Base-by-base conservation (phyloP, 2,329 filamentous ascomycete species). In the Xylaria arbuscula region DNA sequence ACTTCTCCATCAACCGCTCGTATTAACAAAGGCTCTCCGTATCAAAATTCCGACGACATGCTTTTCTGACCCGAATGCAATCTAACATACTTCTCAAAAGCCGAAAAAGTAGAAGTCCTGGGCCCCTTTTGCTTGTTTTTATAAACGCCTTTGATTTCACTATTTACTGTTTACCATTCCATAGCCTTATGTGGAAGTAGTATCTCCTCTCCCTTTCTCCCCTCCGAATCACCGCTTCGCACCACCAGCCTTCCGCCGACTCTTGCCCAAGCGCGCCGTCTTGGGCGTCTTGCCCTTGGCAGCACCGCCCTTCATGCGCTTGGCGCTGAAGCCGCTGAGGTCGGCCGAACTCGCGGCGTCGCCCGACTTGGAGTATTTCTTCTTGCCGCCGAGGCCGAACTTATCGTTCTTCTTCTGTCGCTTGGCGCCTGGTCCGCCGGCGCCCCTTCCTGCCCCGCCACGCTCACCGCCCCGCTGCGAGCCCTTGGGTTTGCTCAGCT, bases 301-400 rank as follows among this genome's bases (percentile, higher is more conserved):
- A 32, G 73, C 64, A 24, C 71, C 78, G 77, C 17, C 83, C 86
- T 97, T 97, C 93, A 97, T 97, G 82, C 89, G 92, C 85, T 91
- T 93, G 45, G 86, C 87, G 63, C 91, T 94, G 83, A 97, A 98
- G 1, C 88, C 89, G 70, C 89, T 89, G 74, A 97, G 83, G 80
- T 99, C 96, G 69, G 89, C 91, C 55, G 90, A 94, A 72, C 93
- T 97, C 70, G 87, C 79, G 57, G 94, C 94, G 81, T 98, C 94
- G 74, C 93, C 93, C 69, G 94, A 97, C 88, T 99, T 99, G 65
- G 87, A 82, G 79, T 94, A 90, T 64, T 92, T 87, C 87, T 99
- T 99, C 89, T 97, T 98, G 75, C 96, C 96, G 69, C 96, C 96
- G 77, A 95, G 97, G 28, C 96, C 96, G 80, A 91, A 98, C 84